phyloP scores from a whole-genome alignment of 2,329 filamentous ascomycete genomes.

The Cercospora canescens region DNA sequence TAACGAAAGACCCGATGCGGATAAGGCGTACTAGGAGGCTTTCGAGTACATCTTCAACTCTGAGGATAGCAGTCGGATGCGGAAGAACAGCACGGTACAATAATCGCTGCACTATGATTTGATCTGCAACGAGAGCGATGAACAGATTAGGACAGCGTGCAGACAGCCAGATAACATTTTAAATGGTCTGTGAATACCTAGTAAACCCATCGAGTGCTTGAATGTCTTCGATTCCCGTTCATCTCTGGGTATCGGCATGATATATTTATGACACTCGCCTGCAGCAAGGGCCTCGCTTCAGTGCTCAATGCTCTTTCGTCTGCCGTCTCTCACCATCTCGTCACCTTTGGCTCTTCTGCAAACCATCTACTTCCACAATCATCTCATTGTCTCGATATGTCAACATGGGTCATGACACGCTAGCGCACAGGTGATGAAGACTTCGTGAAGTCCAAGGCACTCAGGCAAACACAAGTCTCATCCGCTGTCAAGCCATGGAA shows the following conservation, averaged over 20 bases:
- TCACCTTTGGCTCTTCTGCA: background rate
- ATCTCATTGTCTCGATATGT: background rate
- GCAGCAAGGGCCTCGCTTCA: background rate
- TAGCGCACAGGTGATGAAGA: background rate
- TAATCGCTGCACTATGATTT: background rate
- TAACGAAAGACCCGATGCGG: slow-evolving; percentile 9
- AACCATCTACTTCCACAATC: no score
- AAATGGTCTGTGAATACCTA: background rate
- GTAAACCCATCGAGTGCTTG: background rate
- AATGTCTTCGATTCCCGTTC: background rate
- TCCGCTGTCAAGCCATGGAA: background rate
- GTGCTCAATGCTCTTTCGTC: background rate
- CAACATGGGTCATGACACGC: background rate
- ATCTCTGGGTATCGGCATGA: background rate
- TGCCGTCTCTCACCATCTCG: background rate
- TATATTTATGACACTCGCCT: background rate
- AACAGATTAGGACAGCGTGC: no score
- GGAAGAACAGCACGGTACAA: slow-evolving; percentile 5
- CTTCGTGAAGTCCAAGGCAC: background rate
- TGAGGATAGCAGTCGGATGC: slow-evolving; percentile 2
- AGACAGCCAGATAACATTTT: background rate
- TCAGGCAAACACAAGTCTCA: background rate
- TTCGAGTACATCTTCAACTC: slow-evolving; percentile 9
- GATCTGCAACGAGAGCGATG: background rate
- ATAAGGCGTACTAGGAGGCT: slow-evolving; percentile 16